These are phyloP conservation scores for Citeromyces hawaiiensis DNA, from an alignment of 1,139 yeast genomes.

Conservation along the genomic window DNA sequence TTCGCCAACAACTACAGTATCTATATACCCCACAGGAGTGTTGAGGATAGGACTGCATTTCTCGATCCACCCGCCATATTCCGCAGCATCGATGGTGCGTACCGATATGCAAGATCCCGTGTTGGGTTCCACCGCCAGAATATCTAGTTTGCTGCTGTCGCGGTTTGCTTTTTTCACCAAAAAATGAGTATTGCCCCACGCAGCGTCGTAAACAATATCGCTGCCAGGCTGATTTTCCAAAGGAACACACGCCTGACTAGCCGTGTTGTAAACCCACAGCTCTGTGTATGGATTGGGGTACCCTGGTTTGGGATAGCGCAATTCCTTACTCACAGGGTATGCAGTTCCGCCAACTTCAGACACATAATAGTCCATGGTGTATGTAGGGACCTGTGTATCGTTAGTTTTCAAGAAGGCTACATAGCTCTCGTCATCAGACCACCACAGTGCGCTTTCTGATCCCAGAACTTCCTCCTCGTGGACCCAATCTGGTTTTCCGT, in stretches of 20 bases:
- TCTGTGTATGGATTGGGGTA: conserved; percentile 50
- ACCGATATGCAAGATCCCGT: conserved; percentile 21
- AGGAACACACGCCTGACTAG: conserved; percentile 7
- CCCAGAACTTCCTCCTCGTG: conserved; percentile 85
- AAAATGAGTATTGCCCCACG: conserved; percentile 51
- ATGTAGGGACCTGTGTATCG: conserved; percentile 57
- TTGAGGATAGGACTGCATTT: conserved; percentile 20
- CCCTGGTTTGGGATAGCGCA: conserved; percentile 91
- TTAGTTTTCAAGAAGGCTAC: conserved; percentile 56
- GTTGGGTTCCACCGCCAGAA: conserved; percentile 35
- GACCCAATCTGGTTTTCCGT: conserved; percentile 94
- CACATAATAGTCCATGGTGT: conserved; percentile 51
- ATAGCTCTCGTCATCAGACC: conserved; percentile 64
- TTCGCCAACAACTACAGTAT: conserved; percentile 52
- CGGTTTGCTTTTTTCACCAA: conserved; percentile 63
- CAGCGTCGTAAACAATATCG: conserved; percentile 30
- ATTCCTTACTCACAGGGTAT: conserved; percentile 39
- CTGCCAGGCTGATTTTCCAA: conserved; percentile 15
- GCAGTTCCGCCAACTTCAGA: conserved; percentile 19
- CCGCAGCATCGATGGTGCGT: conserved; percentile 29
- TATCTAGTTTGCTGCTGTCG: conserved; percentile 45
- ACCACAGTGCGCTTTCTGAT: conserved; percentile 64
- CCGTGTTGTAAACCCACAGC: conserved; percentile 31
- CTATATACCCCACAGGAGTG: conserved; percentile 53
- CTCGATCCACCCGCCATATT: conserved; percentile 48